Conservation (phyloP, 2,329 filamentous ascomycete genomes). For the Botryotinia convoluta region DNA sequence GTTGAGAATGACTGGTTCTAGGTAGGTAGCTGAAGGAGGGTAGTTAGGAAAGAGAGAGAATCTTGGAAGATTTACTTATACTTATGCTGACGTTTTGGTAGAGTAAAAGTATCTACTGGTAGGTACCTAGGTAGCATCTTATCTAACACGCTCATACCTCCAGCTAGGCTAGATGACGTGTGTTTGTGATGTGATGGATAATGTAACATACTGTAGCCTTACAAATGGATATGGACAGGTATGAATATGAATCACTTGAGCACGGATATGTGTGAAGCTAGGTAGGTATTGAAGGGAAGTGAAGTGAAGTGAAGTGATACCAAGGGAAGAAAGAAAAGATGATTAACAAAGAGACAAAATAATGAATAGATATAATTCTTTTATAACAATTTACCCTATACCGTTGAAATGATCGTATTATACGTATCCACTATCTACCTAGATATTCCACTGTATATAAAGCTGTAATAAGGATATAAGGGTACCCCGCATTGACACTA, state of each 20-base stretch:
- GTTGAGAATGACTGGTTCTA: not conserved
- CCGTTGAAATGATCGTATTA: not conserved
- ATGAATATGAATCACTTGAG: not conserved
- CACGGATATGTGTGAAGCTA: not conserved
- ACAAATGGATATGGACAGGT: not conserved
- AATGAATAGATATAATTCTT: not conserved
- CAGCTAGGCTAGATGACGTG: not conserved
- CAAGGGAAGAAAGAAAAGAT: too few relatives aligned
- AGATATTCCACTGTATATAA: too few relatives aligned
- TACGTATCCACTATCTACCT: not conserved
- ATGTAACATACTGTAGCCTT: not conserved
- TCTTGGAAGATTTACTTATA: not conserved
- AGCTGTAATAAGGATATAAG: not conserved
- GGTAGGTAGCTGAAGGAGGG: not conserved
- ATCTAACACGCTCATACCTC: too few relatives aligned
- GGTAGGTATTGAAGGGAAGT: not conserved
- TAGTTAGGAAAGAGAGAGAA: not conserved
- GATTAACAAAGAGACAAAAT: not conserved
- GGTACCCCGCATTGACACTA: conserved; percentile 10
- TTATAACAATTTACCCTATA: not conserved
- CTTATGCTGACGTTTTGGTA: not conserved
- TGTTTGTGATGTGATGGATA: not conserved
- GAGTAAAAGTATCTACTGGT: not conserved
- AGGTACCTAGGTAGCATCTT: not conserved
- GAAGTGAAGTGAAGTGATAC: not conserved